Conservation (phyloP, 2,329 filamentous ascomycete species). For the Lecanicillium sp. region DNA sequence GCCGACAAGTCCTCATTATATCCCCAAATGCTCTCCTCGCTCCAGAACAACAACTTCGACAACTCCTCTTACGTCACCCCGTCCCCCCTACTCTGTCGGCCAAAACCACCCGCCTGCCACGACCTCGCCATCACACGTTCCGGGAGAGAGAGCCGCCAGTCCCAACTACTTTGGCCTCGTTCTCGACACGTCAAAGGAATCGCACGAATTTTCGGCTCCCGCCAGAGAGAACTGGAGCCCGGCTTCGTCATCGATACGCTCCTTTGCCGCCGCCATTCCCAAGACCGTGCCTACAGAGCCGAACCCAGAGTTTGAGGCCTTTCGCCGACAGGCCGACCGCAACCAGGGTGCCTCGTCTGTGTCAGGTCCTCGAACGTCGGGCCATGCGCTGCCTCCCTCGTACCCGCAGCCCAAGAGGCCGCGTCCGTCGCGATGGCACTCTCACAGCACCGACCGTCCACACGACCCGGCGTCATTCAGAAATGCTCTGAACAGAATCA, state of each 20-base stretch:
- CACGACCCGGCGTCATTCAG: slow-evolving; percentile 4
- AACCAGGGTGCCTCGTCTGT: slow-evolving; percentile 42
- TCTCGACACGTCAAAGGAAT: slow-evolving; percentile 51
- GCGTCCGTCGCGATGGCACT: slow-evolving; percentile 37
- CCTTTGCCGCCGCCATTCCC: slow-evolving; percentile 59
- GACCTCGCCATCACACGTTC: slow-evolving; percentile 10
- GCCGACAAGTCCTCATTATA: slow-evolving; percentile 6
- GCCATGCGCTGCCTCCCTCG: slow-evolving; percentile 31
- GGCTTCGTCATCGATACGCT: slow-evolving; percentile 60
- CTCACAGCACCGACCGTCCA: slow-evolving; percentile 22
- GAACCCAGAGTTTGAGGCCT: slow-evolving; percentile 76
- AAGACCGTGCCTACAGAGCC: slow-evolving; percentile 63
- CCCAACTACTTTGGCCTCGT: slow-evolving; percentile 84
- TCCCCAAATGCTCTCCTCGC: slow-evolving; percentile 6
- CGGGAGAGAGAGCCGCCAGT: slow-evolving; percentile 46
- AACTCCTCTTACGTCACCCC: slow-evolving; percentile 45
- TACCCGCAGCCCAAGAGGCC: slow-evolving; percentile 28
- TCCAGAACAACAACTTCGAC: slow-evolving; percentile 30
- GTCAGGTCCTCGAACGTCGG: slow-evolving; percentile 32
- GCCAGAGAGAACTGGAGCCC: slow-evolving; percentile 69
- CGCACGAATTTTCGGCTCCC: slow-evolving; percentile 54
- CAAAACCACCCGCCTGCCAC: slow-evolving; percentile 42
- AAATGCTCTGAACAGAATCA: slow-evolving; percentile 4
- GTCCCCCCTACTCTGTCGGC: slow-evolving; percentile 43
- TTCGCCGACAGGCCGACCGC: slow-evolving; percentile 63